Evolutionary conservation across 345 rosid species (phyloP).

Genomic region (Mercurialis annua): DNA sequence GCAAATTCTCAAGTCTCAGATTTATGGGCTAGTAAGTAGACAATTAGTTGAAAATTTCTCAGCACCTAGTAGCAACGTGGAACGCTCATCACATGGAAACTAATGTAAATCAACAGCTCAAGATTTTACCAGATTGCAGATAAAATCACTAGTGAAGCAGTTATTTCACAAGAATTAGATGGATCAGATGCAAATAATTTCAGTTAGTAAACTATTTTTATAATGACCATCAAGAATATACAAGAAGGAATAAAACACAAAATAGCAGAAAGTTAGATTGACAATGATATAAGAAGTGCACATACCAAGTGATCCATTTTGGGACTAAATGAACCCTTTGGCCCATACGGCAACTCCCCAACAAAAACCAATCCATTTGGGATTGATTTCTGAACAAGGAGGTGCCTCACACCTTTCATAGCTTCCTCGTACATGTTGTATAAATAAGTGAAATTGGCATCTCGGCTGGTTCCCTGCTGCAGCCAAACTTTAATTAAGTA

Average conservation of each 20-base stretch:
- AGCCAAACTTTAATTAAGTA: constrained; percentile 95
- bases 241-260: neutral
- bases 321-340: constrained; percentile 78
- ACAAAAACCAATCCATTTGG: constrained; percentile 86
- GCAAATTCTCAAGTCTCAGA: neutral
- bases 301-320: constrained; percentile 99
- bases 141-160: neutral
- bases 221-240: neutral
- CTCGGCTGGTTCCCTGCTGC: constrained; percentile 55
- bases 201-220: constrained; percentile 12
- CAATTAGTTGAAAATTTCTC: neutral
- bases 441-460: constrained; percentile 56
- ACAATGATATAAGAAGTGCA: constrained; percentile 12
- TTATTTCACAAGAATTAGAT: neutral
- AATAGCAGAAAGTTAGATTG: constrained; percentile 2
- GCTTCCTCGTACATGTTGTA: constrained; percentile 90
- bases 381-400: constrained; percentile 74
- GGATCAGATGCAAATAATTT: neutral
- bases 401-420: constrained; percentile 87
- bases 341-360: constrained; percentile 88
- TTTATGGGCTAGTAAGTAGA: neutral
- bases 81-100: neutral
- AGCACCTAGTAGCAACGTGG: neutral
- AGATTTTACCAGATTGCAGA: neutral
- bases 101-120: neutral